Base-by-base conservation (phyloP, 2,329 filamentous ascomycete genomes). In the Aspergillus neotritici region DNA sequence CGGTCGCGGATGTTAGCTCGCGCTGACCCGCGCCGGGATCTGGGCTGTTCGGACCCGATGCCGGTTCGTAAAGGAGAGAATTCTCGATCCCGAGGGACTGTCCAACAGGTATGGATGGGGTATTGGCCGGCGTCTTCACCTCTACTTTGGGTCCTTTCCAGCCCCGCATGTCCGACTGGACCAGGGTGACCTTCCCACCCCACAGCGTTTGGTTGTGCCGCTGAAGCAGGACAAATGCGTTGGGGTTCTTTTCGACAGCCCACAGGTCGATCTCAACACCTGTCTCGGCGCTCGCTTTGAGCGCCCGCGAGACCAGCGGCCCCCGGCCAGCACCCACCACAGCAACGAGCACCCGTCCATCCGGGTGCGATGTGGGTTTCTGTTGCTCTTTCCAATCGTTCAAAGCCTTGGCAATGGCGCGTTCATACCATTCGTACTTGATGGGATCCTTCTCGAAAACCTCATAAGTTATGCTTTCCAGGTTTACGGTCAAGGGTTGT, bases 361-460 rank as follows among this genome's bases (percentile, higher is more conserved):
- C 76, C 8, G 78, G 75, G 10, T 84, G 84, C 4, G 84, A 88
- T 0, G 83, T 87, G 1, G 88, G 83, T 60, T 87, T 89, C 28
- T 78, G 74, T 46, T 87, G 75, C 31, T 75, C 69, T 46, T 76
- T 76, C 84, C 93, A 94, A 58, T 97, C 90, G 10, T 71, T 75
- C 49, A 98, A 74, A 0, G 93, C 91, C 51, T 86, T 80, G 4
- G 80, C 79, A 44, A 94, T 84, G 11, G 93, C 93, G 35, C 78
- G 75, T 64, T 97, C 89, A 62, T 98, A 98, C 76, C 91, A 94
- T 51, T 89, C 83, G 63, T 98, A 98, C 68, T 98, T 98, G 68
- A 98, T 86, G 0, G 93, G 93, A 52, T 98, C 94, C 54, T 94
- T 94, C 65, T 98, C 93, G 58, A 98, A 98, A 2, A 97, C 91